Evolutionary conservation across 2,329 filamentous ascomycete species (phyloP).

Genomic region (Aspergillus thermomutatus): DNA sequence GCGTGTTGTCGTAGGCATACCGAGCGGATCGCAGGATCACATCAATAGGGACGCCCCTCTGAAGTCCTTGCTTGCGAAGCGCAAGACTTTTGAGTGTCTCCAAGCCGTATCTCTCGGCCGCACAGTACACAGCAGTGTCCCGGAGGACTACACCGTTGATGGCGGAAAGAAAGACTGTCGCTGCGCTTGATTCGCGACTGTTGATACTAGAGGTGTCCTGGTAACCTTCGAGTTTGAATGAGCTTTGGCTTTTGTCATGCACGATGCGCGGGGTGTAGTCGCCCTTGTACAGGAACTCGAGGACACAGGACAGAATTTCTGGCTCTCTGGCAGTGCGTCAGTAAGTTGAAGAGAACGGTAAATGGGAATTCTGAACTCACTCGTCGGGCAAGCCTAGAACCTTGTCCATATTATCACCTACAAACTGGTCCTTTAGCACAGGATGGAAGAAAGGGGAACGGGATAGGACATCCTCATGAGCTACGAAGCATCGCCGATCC

Average conservation of each 20-base stretch:
- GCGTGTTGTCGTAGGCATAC: conserved; percentile 93
- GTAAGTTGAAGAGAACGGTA: not conserved
- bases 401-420: conserved; percentile 68
- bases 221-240: conserved; percentile 83
- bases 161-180: conserved; percentile 74
- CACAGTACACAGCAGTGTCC: conserved; percentile 93
- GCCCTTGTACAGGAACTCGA: conserved; percentile 96
- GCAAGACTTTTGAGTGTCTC: conserved; percentile 89
- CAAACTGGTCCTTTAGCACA: conserved; percentile 68
- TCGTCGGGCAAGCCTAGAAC: conserved; percentile 72
- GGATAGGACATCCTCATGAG: conserved; percentile 86
- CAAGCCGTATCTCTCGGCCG: conserved; percentile 84
- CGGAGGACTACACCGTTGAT: conserved; percentile 75
- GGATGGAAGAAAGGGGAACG: conserved; percentile 80
- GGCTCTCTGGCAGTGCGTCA: conserved; percentile 61
- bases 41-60: conserved; percentile 85
- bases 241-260: conserved; percentile 79
- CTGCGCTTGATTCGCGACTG: conserved; percentile 63
- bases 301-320: conserved; percentile 86
- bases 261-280: conserved; percentile 90
- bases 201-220: conserved; percentile 53
- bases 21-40: conserved; percentile 89
- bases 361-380: conserved; percentile 22
- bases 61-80: conserved; percentile 90
- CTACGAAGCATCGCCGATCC: conserved; percentile 87